phyloP scores from a whole-genome alignment of 2,329 filamentous ascomycete species.

The Diplodia seriata region DNA sequence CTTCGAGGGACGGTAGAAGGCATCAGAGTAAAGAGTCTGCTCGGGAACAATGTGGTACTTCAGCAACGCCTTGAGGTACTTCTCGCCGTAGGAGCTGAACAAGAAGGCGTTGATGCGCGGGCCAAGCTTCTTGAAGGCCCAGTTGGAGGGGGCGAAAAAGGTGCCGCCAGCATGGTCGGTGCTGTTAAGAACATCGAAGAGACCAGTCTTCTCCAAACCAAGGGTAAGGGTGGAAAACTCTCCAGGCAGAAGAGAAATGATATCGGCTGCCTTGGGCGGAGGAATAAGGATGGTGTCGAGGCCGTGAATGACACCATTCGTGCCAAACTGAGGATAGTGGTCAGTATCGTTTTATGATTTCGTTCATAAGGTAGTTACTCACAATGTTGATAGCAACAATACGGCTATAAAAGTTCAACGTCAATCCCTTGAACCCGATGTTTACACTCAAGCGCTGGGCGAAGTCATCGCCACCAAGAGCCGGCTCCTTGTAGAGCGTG shows the following conservation, averaged over 20 bases:
- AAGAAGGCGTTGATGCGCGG: constrained; percentile 79
- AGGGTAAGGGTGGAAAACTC: constrained; percentile 81
- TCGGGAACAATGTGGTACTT: constrained; percentile 79
- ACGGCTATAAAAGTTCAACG: constrained; percentile 78
- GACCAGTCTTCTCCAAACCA: constrained; percentile 75
- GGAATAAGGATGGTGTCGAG: constrained; percentile 78
- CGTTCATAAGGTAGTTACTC: constrained; percentile 41
- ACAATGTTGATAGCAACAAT: constrained; percentile 75
- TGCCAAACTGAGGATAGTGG: constrained; percentile 62
- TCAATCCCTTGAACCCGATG: constrained; percentile 67
- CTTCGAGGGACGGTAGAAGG: constrained; percentile 64
- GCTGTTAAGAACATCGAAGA: constrained; percentile 66
- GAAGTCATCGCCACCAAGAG: constrained; percentile 65
- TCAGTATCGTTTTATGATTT: neutral
- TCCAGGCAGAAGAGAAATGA: constrained; percentile 70
- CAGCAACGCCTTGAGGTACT: constrained; percentile 78
- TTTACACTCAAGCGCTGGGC: constrained; percentile 75
- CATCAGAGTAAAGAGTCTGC: constrained; percentile 82
- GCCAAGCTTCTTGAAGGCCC: constrained; percentile 79
- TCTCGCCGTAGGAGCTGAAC: constrained; percentile 75
- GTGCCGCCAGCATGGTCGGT: constrained; percentile 69
- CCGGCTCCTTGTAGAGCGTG: constrained; percentile 65
- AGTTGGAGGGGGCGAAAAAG: constrained; percentile 81
- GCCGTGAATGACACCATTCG: constrained; percentile 82
- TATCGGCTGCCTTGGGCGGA: constrained; percentile 68